phyloP scores from a whole-genome alignment of 2,329 filamentous ascomycete genomes.

The Teratosphaeriaceae sp. region DNA sequence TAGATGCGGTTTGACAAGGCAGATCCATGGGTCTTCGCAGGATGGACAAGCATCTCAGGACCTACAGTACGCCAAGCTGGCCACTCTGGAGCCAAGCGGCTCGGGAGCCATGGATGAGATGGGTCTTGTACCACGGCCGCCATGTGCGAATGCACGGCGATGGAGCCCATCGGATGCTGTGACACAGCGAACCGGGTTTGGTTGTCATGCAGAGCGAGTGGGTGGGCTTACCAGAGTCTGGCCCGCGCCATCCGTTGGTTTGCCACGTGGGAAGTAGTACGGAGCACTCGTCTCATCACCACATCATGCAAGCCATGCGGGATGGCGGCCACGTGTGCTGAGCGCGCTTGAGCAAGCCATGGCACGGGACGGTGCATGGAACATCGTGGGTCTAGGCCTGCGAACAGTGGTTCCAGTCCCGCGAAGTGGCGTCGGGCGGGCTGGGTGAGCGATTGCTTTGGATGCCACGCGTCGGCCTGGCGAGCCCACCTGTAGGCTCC shows the following conservation, averaged over 20 bases:
- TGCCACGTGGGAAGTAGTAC: neutral
- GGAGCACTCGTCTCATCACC: no score
- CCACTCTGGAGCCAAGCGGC: no score
- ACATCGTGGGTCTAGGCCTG: neutral
- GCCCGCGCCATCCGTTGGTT: neutral
- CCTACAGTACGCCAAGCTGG: neutral
- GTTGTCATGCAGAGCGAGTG: neutral
- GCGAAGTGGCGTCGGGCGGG: neutral
- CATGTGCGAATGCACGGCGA: neutral
- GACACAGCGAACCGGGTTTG: neutral
- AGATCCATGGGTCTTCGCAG: neutral
- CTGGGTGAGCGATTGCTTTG: neutral
- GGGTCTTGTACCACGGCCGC: neutral
- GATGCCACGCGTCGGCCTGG: neutral
- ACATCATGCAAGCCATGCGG: neutral
- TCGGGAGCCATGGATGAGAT: no score
- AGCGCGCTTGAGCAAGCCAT: neutral
- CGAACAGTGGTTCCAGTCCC: neutral
- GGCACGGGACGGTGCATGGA: neutral
- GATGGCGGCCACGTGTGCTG: neutral
- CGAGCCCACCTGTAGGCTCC: neutral
- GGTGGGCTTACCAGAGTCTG: neutral
- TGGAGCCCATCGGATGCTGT: neutral
- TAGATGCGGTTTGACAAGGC: slow-evolving; percentile 3
- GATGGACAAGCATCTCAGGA: neutral